Percentiles rank a stretch among this genome's conserved stretches.
Conservation (phyloP, 495 filamentous ascomycete species). For the Bombardia bombarda region DNA sequence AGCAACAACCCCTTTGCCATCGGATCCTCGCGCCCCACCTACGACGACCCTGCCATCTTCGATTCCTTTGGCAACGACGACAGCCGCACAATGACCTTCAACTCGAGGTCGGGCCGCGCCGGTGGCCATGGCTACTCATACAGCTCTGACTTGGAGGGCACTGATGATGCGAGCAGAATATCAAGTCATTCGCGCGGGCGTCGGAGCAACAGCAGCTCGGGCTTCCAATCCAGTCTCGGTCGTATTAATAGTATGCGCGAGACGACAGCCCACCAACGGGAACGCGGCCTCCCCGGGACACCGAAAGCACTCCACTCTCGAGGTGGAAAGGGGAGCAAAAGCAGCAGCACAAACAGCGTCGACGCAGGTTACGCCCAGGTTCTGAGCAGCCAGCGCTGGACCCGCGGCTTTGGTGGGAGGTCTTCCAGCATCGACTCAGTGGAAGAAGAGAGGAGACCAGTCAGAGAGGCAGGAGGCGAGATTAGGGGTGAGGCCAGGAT, state of each 20-base stretch:
- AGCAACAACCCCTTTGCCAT: conserved; percentile 19
- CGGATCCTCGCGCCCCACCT: conserved; percentile 10
- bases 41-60: conserved; percentile 23
- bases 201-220: conserved; percentile 75
- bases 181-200: conserved; percentile 52
- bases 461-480: no score
- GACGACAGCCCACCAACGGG: conserved; percentile 23
- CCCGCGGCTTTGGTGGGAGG: conserved; percentile 48
- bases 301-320: conserved; percentile 34
- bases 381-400: conserved; percentile 48
- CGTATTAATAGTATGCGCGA: conserved; percentile 57
- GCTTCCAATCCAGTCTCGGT: conserved; percentile 53
- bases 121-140: conserved; percentile 63
- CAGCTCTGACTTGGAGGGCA: conserved; percentile 59
- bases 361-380: conserved; percentile 55
- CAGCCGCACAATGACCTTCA: conserved; percentile 25
- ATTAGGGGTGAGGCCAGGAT: conserved; percentile 33
- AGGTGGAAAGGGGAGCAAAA: conserved; percentile 63
- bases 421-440: conserved; percentile 77
- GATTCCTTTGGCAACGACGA: conserved; percentile 21
- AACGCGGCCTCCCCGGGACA: conserved; percentile 28
- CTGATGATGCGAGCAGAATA: conserved; percentile 54
- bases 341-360: conserved; percentile 57
- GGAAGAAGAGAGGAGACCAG: no score
- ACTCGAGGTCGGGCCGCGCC: conserved; percentile 31